Percentiles rank a stretch among this genome's conserved stretches.
These are phyloP conservation scores for Chlorophyllum brunneum DNA, from an alignment of 768 basidiomycete species.

Conservation along the genomic window DNA sequence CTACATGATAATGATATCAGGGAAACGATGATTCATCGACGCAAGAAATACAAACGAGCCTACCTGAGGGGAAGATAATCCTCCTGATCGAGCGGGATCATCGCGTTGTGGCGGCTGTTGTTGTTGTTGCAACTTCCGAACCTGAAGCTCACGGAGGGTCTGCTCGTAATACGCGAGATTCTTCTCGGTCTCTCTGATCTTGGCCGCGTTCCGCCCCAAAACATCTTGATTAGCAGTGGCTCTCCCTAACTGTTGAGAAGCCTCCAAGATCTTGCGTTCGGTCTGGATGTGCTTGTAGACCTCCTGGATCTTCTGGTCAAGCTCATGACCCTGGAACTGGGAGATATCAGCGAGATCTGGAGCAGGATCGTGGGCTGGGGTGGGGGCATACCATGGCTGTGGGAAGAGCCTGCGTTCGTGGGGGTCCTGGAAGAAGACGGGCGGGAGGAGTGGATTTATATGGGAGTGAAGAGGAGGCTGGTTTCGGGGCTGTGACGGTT, in stretches of 20 bases:
- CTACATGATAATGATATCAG: conserved; percentile 24
- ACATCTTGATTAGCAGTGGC: conserved; percentile 89
- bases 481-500: conserved; percentile 19
- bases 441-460: conserved; percentile 26
- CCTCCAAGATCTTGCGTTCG: conserved; percentile 90
- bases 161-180: conserved; percentile 86
- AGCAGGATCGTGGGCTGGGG: not conserved
- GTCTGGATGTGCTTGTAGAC: conserved; percentile 87
- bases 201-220: conserved; percentile 71
- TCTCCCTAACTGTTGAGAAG: conserved; percentile 68
- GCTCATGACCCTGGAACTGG: conserved; percentile 48
- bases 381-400: conserved; percentile 23
- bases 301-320: conserved; percentile 93
- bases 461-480: conserved; percentile 13
- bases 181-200: conserved; percentile 84
- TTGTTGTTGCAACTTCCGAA: conserved; percentile 49
- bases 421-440: conserved; percentile 22
- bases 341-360: conserved; percentile 20
- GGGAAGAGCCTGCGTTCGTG: conserved; percentile 19
- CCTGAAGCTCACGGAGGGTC: conserved; percentile 77
- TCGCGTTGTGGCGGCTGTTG: conserved; percentile 52
- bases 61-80: conserved; percentile 41
- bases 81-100: conserved; percentile 53
- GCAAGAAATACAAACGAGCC: conserved; percentile 8
- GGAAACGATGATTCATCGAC: not conserved